These are phyloP conservation scores for Pestalotiopsis sp. DNA, from an alignment of 2,329 filamentous ascomycete species.

Conservation along the genomic window DNA sequence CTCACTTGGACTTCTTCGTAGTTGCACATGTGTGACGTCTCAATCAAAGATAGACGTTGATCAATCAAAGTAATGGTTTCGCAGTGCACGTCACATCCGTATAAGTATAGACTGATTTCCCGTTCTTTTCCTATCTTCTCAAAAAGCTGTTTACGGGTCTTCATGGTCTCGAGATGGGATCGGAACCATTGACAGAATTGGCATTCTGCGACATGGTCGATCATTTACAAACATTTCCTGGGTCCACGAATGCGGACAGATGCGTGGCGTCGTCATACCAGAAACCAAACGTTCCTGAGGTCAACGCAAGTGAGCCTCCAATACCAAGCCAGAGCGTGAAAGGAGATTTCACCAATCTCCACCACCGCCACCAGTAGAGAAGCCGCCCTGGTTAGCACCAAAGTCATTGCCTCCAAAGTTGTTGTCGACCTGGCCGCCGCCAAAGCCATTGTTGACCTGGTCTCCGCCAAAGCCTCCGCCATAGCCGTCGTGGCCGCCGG, in stretches of 20 bases:
- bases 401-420: background rate
- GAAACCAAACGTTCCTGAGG: background rate
- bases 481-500: background rate
- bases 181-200: background rate
- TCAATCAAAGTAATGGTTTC: background rate
- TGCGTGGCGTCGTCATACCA: background rate
- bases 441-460: background rate
- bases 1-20: too few relatives aligned
- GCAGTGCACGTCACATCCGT: background rate
- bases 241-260: background rate
- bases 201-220: background rate
- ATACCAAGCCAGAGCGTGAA: background rate
- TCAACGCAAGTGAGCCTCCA: background rate
- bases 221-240: background rate
- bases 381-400: background rate
- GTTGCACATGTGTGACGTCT: too few relatives aligned
- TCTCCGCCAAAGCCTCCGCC: conserved; percentile 9
- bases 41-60: too few relatives aligned
- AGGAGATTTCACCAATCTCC: background rate
- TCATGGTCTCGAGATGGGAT: background rate
- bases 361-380: background rate
- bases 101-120: background rate
- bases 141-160: background rate
- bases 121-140: background rate
- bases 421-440: background rate